phyloP scores from a whole-genome alignment of 169 alveolate genomes.

The Plasmodium falciparum region DNA sequence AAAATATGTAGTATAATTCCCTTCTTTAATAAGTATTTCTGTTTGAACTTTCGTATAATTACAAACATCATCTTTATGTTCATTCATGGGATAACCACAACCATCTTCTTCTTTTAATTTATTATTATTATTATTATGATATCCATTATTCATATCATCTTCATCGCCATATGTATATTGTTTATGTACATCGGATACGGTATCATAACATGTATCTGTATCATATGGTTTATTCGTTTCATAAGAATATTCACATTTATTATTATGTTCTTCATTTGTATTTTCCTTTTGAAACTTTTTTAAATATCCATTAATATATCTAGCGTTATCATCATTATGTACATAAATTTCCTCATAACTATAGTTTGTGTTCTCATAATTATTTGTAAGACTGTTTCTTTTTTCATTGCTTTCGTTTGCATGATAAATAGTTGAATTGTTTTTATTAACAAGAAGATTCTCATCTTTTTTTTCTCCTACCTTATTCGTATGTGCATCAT shows the following conservation, averaged over 20 bases:
- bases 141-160: background rate
- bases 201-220: too few relatives aligned
- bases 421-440: too few relatives aligned
- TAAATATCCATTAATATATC: too few relatives aligned
- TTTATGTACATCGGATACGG: too few relatives aligned
- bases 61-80: slow-evolving; percentile 18
- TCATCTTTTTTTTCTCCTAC: too few relatives aligned
- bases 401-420: too few relatives aligned
- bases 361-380: too few relatives aligned
- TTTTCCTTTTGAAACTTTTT: background rate
- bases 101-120: background rate
- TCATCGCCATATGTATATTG: background rate
- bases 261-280: background rate
- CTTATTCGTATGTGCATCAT: too few relatives aligned
- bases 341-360: too few relatives aligned
- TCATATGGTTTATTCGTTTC: background rate
- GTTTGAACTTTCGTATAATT: slow-evolving; percentile 41
- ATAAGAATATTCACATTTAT: slow-evolving; percentile 1
- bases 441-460: too few relatives aligned
- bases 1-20: slow-evolving; percentile 28
- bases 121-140: background rate
- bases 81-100: background rate
- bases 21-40: slow-evolving; percentile 31
- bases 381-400: too few relatives aligned
- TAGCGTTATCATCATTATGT: too few relatives aligned